These are phyloP conservation scores for Mikania micrantha DNA, from an alignment of 129 eudicot species.

Conservation along the genomic window DNA sequence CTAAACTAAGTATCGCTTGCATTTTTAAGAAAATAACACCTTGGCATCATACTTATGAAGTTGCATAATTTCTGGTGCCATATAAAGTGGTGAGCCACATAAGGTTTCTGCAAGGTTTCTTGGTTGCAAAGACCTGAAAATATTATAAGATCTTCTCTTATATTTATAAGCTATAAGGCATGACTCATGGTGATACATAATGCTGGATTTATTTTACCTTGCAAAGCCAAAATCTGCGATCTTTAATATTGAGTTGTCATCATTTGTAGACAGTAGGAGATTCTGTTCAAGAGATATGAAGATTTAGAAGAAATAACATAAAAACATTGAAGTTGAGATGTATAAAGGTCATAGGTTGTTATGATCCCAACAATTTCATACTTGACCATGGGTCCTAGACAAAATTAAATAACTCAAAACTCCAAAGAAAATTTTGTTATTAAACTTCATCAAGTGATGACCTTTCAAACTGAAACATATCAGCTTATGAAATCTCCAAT, in stretches of 20 bases:
- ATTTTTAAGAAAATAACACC: slow-evolving; percentile 38
- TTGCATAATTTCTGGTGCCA: slow-evolving; percentile 94
- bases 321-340: slow-evolving; percentile 5
- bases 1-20: not conserved
- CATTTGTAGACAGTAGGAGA: slow-evolving; percentile 71
- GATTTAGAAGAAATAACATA: slow-evolving; percentile 13
- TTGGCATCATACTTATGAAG: slow-evolving; percentile 95
- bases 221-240: slow-evolving; percentile 99
- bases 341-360: not conserved
- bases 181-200: not conserved
- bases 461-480: not conserved
- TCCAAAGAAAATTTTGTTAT: not conserved
- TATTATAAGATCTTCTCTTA: slow-evolving; percentile 1
- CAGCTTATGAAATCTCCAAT: not conserved
- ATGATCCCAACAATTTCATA: not conserved
- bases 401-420: not conserved
- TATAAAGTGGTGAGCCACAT: slow-evolving; percentile 92
- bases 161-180: not conserved
- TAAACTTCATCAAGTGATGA: not conserved
- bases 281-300: slow-evolving; percentile 52
- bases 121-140: slow-evolving; percentile 79
- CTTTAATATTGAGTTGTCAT: slow-evolving; percentile 67
- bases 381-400: not conserved
- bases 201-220: slow-evolving; percentile 39
- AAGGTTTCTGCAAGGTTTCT: slow-evolving; percentile 92